Conservation (phyloP, 2,329 filamentous ascomycete genomes). For the Colletotrichum sidae region DNA sequence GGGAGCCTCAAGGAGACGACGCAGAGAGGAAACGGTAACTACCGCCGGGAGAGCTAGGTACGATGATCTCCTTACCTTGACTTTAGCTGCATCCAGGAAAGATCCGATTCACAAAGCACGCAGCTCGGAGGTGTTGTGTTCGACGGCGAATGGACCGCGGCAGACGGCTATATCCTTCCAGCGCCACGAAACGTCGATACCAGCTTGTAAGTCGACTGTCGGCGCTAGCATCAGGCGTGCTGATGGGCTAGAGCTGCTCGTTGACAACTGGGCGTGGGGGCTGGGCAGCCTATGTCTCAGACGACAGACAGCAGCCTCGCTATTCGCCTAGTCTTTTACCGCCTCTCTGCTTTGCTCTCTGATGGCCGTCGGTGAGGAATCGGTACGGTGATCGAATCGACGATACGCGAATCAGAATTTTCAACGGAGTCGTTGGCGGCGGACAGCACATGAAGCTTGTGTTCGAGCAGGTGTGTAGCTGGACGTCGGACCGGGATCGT, state of each 20-base stretch:
- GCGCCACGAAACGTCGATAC: constrained; percentile 31
- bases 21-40: background rate
- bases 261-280: constrained; percentile 31
- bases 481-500: constrained; percentile 5
- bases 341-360: constrained; percentile 14
- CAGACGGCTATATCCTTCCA: constrained; percentile 34
- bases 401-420: background rate
- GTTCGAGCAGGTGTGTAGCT: background rate
- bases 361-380: constrained; percentile 7
- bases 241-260: constrained; percentile 23
- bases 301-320: constrained; percentile 11
- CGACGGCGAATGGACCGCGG: constrained; percentile 34
- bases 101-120: constrained; percentile 18
- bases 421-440: background rate
- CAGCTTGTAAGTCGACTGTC: constrained; percentile 27
- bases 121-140: constrained; percentile 21
- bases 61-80: constrained; percentile 20
- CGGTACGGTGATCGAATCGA: background rate
- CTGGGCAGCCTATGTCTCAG: constrained; percentile 33
- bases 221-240: constrained; percentile 25
- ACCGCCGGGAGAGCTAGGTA: constrained; percentile 1
- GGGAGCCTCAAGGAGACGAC: constrained; percentile 16
- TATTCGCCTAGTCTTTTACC: constrained; percentile 27
- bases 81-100: constrained; percentile 15
- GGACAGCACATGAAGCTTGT: constrained; percentile 7